phyloP scores from a whole-genome alignment of 2,329 filamentous ascomycete species.

The Cercospora zeina region DNA sequence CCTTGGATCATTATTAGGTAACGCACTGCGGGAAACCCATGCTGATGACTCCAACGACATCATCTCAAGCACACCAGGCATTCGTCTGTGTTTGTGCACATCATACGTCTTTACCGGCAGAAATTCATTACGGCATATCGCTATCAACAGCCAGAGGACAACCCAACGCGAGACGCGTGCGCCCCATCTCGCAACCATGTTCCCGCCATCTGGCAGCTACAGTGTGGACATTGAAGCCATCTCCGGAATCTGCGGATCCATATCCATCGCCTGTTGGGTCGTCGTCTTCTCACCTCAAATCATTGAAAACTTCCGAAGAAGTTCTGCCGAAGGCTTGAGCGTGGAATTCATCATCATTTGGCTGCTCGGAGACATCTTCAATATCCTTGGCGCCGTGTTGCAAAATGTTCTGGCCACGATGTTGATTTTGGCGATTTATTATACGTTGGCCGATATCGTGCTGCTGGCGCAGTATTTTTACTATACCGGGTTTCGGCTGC shows the following conservation, averaged over 20 bases:
- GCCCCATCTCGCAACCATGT: constrained; percentile 44
- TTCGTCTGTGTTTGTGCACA: background rate
- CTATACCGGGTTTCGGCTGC: constrained; percentile 84
- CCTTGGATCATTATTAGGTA: constrained; percentile 9
- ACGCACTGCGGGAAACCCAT: constrained; percentile 2
- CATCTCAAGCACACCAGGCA: background rate
- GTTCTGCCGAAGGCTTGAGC: constrained; percentile 83
- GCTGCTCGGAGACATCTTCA: constrained; percentile 92
- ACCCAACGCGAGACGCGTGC: constrained; percentile 4
- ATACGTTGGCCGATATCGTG: constrained; percentile 87
- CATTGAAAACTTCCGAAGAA: constrained; percentile 85
- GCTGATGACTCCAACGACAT: background rate
- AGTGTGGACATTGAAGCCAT: constrained; percentile 83
- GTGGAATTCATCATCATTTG: constrained; percentile 91
- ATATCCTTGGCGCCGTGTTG: constrained; percentile 86
- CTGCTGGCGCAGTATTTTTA: constrained; percentile 90
- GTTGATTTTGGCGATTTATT: constrained; percentile 51
- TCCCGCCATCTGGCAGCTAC: constrained; percentile 55
- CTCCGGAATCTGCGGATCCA: constrained; percentile 89
- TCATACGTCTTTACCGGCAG: background rate
- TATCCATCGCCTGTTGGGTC: constrained; percentile 97
- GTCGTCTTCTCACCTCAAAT: constrained; percentile 98
- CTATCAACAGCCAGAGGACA: background rate
- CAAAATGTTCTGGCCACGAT: constrained; percentile 93
- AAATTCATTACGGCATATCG: background rate